Percentiles rank a stretch among this genome's conserved stretches.
phyloP scores from a whole-genome alignment of 2,329 filamentous ascomycete genomes.

The Diaporthe citrichinensis region DNA sequence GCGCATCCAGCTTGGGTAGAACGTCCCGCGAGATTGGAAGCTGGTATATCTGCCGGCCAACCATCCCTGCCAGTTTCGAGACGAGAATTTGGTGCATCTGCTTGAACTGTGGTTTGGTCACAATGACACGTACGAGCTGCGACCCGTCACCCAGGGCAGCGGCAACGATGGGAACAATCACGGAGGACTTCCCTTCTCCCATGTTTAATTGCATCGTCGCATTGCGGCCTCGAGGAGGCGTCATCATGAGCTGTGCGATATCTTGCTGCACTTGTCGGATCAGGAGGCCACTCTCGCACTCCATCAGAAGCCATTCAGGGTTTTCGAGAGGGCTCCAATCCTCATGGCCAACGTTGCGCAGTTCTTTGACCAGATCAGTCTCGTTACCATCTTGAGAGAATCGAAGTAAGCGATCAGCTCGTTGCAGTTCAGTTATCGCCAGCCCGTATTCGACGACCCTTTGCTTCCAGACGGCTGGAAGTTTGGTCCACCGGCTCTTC shows the following conservation, averaged over 20 bases:
- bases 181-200: conserved; percentile 79
- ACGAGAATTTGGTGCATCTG: conserved; percentile 73
- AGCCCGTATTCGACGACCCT: conserved; percentile 57
- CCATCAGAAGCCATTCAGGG: conserved; percentile 75
- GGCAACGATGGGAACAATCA: conserved; percentile 77
- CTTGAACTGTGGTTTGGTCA: conserved; percentile 71
- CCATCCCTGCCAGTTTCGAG: conserved; percentile 67
- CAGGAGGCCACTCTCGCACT: conserved; percentile 73
- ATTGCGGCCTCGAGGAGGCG: conserved; percentile 57
- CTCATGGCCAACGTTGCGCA: conserved; percentile 65
- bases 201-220: conserved; percentile 77
- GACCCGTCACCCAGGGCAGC: conserved; percentile 64
- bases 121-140: conserved; percentile 69
- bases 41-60: conserved; percentile 67
- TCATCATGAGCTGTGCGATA: conserved; percentile 71
- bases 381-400: conserved; percentile 42
- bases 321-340: conserved; percentile 66
- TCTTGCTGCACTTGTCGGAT: conserved; percentile 72
- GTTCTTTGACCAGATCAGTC: conserved; percentile 56
- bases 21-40: conserved; percentile 72
- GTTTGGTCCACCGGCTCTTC: conserved; percentile 34
- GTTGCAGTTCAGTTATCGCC: conserved; percentile 57
- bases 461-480: conserved; percentile 52
- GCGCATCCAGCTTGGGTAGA: conserved; percentile 45
- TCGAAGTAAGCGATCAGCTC: conserved; percentile 56